Base-by-base conservation (phyloP, 176 grass and related monocot genomes). In the Lolium multiflorum region DNA sequence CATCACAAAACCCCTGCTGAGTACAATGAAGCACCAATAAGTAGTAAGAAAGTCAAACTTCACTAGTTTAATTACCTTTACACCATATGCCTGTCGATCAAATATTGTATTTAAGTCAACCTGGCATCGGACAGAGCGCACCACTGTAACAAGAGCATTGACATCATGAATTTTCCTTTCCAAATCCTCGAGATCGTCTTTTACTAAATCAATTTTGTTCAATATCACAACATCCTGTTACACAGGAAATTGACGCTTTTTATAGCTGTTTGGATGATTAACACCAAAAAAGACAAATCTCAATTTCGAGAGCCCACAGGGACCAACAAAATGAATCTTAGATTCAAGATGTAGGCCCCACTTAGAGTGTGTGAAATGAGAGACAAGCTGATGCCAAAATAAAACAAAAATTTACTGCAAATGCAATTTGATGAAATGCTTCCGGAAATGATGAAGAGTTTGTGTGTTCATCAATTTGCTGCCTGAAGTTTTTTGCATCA, bases 371-470 rank as follows among this genome's bases (percentile, higher is more conserved):
- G 47, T 74, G 68, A 26, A 60, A 68, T 79, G 39, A 28, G 61
- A 70, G 7, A 48, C 70, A 76, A 5, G 82, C 2, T n/a, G 56
- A 57, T 9, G n/a, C 52, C 1, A 82, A 76, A 51, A 76, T 31
- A 25, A 76, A 11, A 76, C 11, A 76, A 82, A 35, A 35, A 35
- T 35, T 85, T 98, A 98, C 94, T 85, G 94, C 96, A 87, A 98
- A 96, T 88, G 93, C 94, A 82, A 98, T 98, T 87, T 96, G 94
- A 79, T 94, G 88, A 89, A 96, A 98, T 85, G 89, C 85, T 92
- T 98, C 97, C 16, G 97, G 90, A 74, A 98, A 98, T 28, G 94
- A 94, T 65, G 88, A 89, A 77, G 88, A 91, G 65, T 77, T 81
- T 50, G 51, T 76, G 87, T 94, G 86, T 70, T 95, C 92, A 22